A percentile compares a stretch with the other conserved stretches of the same genome.
Conservation (phyloP, 495 filamentous ascomycete genomes). For the Penicillium mononematosum region DNA sequence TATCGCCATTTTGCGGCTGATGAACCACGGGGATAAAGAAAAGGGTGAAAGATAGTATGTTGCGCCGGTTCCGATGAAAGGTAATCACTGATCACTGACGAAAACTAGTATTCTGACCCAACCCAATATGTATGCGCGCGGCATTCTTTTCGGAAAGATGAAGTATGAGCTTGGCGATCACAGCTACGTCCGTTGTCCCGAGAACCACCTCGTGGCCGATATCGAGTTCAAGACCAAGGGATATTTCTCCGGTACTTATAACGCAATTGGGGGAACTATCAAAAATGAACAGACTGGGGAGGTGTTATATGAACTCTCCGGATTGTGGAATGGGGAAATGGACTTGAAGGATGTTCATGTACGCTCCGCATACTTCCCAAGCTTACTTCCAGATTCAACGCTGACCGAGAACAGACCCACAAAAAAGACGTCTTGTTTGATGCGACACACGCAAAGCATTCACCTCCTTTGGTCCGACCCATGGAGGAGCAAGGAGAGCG, state of each 20-base stretch:
- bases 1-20: conserved; percentile 77
- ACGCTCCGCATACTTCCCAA: conserved; percentile 24
- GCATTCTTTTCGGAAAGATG: conserved; percentile 98
- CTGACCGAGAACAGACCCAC: conserved; percentile 59
- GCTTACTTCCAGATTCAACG: not conserved
- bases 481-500: conserved; percentile 84
- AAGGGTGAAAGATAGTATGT: conserved; percentile 85
- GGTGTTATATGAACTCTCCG: conserved; percentile 82
- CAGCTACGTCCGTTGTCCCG: conserved; percentile 89
- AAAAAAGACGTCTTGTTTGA: conserved; percentile 90
- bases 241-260: conserved; percentile 94
- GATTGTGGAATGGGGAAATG: conserved; percentile 95
- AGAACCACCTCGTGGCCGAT: conserved; percentile 80
- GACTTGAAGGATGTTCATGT: conserved; percentile 78
- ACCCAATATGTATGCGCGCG: conserved; percentile 98
- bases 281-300: conserved; percentile 86
- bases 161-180: conserved; percentile 98
- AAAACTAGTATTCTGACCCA: conserved; percentile 76
- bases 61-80: not conserved
- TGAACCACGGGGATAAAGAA: conserved; percentile 68
- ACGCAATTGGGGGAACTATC: conserved; percentile 90
- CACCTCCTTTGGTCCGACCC: conserved; percentile 70
- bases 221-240: conserved; percentile 99
- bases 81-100: conserved; percentile 21
- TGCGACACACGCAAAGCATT: conserved; percentile 71